Percentiles rank a stretch among this genome's conserved stretches.
Conservation (phyloP, 2,329 filamentous ascomycete species). For the Neofusicoccum kwambonambiense region DNA sequence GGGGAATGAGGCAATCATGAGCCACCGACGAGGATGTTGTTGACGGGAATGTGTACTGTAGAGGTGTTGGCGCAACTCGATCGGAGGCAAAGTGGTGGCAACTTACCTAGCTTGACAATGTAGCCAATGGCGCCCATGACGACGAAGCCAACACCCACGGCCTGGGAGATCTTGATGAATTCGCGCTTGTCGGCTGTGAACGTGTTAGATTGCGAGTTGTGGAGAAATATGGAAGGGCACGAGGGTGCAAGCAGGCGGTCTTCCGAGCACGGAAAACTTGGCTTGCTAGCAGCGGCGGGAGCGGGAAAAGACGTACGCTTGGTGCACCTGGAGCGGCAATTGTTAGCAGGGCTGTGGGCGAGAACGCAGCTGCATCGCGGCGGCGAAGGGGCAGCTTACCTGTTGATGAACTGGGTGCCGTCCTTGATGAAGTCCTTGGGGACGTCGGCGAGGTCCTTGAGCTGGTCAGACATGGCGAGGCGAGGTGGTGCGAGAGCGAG, state of each 20-base stretch:
- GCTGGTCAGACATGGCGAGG: conserved; percentile 60
- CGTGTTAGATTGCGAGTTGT: background rate
- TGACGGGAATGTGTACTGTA: conserved; percentile 52
- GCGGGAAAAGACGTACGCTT: conserved; percentile 39
- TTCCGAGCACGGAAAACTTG: background rate
- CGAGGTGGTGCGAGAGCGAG: conserved; percentile 13
- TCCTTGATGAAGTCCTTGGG: conserved; percentile 46
- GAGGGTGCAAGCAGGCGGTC: background rate
- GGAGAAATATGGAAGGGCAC: background rate
- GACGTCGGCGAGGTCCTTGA: conserved; percentile 67
- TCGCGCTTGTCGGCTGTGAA: conserved; percentile 33
- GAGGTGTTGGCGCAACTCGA: conserved; percentile 4
- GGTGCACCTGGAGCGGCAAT: conserved; percentile 34
- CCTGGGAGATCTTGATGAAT: conserved; percentile 29
- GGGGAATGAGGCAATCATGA: conserved; percentile 26
- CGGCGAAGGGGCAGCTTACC: conserved; percentile 23
- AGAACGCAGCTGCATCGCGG: background rate
- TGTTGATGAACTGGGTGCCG: conserved; percentile 50
- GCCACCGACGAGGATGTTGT: conserved; percentile 52
- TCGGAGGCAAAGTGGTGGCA: background rate
- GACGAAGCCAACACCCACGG: conserved; percentile 53
- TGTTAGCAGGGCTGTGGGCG: background rate
- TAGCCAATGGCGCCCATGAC: conserved; percentile 56
- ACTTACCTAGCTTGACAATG: conserved; percentile 50
- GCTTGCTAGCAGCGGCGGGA: no score